A percentile compares a stretch with the other conserved stretches of the same genome.
phyloP scores from a whole-genome alignment of 495 filamentous ascomycete species.

The Xylaria curta region DNA sequence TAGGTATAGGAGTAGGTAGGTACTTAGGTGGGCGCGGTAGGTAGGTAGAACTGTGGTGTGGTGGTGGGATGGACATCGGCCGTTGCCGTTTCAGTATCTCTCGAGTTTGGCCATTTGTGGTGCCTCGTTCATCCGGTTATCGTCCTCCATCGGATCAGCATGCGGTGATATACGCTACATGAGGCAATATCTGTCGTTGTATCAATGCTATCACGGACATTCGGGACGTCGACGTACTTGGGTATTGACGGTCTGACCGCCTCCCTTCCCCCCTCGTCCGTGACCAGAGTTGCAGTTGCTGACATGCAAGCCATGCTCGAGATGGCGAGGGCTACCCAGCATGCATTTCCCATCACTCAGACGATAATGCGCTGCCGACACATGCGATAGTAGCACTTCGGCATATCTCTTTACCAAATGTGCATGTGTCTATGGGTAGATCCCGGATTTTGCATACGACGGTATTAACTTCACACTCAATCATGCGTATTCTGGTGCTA shows the following conservation, averaged over 20 bases:
- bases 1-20: too few relatives aligned
- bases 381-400: conserved; percentile 9
- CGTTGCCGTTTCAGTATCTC: conserved; percentile 19
- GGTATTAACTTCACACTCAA: background rate
- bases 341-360: conserved; percentile 14
- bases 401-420: background rate
- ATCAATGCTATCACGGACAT: background rate
- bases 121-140: conserved; percentile 1
- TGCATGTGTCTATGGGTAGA: background rate
- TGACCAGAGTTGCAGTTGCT: conserved; percentile 22
- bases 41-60: too few relatives aligned
- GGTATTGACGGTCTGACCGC: conserved; percentile 9
- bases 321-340: conserved; percentile 14
- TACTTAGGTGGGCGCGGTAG: too few relatives aligned
- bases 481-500: background rate
- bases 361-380: background rate
- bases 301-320: conserved; percentile 26
- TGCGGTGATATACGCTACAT: conserved; percentile 19
- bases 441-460: conserved; percentile 8
- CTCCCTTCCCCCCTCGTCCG: conserved; percentile 14
- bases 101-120: conserved; percentile 5
- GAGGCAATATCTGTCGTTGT: conserved; percentile 16
- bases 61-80: conserved; percentile 19
- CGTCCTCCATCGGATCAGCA: conserved; percentile 14
- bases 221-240: background rate